Evolutionary conservation across 148 eudicot species (phyloP).

Genomic region (Arctostaphylos glauca): DNA sequence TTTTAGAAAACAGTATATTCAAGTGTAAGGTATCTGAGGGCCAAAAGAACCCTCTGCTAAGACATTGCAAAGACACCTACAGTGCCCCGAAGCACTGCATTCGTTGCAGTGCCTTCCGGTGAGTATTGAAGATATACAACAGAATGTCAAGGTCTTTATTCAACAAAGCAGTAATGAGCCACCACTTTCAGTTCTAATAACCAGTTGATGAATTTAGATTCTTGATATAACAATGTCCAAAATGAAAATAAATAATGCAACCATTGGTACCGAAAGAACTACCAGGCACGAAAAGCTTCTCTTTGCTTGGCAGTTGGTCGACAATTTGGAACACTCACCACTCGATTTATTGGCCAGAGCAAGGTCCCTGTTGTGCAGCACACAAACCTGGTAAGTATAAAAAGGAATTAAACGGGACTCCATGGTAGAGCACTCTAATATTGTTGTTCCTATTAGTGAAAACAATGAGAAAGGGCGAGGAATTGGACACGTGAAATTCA

Average conservation of each 20-base stretch:
- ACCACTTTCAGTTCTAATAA: constrained; percentile 2
- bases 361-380: constrained; percentile 15
- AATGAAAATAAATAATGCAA: neutral
- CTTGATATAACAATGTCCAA: neutral
- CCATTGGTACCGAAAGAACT: constrained; percentile 10
- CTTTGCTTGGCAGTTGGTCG: neutral
- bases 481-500: neutral
- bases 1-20: too few relatives aligned
- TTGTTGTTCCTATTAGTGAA: neutral
- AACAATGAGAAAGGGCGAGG: neutral
- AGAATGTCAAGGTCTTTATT: constrained; percentile 6
- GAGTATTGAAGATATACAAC: neutral
- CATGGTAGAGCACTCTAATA: neutral
- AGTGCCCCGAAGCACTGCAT: too few relatives aligned
- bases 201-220: neutral
- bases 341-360: constrained; percentile 11
- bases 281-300: neutral
- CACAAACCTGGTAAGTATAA: neutral
- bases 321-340: constrained; percentile 8
- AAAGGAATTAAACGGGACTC: neutral
- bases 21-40: too few relatives aligned
- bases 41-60: too few relatives aligned
- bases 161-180: neutral
- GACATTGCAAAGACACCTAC: too few relatives aligned
- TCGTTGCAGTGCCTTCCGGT: too few relatives aligned